Evolutionary conservation across 768 basidiomycete species (phyloP), one percentile per base, ranked within the genome.

Genomic region (Daedaleopsis sinensis): DNA sequence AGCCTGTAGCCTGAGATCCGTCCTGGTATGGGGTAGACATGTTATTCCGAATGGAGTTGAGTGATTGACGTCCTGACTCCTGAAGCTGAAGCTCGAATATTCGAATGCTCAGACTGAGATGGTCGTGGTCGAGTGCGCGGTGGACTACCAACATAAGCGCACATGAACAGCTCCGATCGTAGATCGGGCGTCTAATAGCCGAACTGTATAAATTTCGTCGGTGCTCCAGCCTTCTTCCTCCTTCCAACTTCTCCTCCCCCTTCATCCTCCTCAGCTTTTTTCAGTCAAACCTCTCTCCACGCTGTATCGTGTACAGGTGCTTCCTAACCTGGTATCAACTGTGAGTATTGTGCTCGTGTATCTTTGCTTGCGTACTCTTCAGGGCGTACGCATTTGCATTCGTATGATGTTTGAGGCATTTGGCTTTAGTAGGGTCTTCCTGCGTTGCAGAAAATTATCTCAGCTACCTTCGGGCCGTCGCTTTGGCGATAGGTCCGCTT

Each of bases 391-490:
- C 32, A 55, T 32, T 32, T 32, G 27, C 27, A 32, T 32, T 53
- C 50, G 53, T 56, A 85, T 88, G 90, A 91, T 91, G 89, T 87
- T 90, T 90, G 90, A 91, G 90, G 90, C 90, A 91, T 91, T 91
- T 91, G 89, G 90, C 90, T 91, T 91, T 90, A 91, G 89, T 84
- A 78, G 83, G 80, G 27, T 15, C 69, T 66, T 76, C 84, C 83
- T 84, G 86, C 88, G 79, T 74, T 91, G 90, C 87, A 89, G 90
- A 92, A 88, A 85, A 67, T 72, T 81, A 90, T 84, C 90, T 92
- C 90, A 91, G 89, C 90, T 91, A 91, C 90, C 90, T 92, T 90
- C 88, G 84, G 84, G 80, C 78, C 74, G 68, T 72, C 72, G 72
- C 76, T 74, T 79, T 79, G 74, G 76, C 61, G 76, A 72, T 49